A percentile compares a stretch with the other conserved stretches of the same genome.
These are phyloP conservation scores for Diversispora epigaea DNA, from an alignment of 192 early-diverging fungal species.

Conservation along the genomic window DNA sequence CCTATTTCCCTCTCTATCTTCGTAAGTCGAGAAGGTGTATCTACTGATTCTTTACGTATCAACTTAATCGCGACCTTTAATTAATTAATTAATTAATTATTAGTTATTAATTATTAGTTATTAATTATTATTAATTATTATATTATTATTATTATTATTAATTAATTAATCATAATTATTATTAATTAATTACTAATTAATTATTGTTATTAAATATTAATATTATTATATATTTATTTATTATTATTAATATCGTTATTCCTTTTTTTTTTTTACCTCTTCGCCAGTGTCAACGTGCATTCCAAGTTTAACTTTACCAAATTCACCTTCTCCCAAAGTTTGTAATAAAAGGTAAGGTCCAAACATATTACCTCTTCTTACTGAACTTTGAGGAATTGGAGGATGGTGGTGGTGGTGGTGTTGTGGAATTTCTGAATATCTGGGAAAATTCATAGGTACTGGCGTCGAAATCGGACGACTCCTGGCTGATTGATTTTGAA, in stretches of 20 bases:
- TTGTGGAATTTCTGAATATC: slow-evolving; percentile 17
- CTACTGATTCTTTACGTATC: slow-evolving; percentile 89
- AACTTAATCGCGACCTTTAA: slow-evolving; percentile 90
- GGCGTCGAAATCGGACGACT: slow-evolving; percentile 25
- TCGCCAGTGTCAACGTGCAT: slow-evolving; percentile 74
- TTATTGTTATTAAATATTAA: too few relatives aligned
- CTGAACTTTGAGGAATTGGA: slow-evolving; percentile 28
- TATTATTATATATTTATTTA: too few relatives aligned
- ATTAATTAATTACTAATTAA: too few relatives aligned
- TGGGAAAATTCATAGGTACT: slow-evolving; percentile 22
- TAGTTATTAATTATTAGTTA: too few relatives aligned
- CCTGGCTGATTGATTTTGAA: slow-evolving; percentile 25
- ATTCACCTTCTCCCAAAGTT: slow-evolving; percentile 96
- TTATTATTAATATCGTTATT: too few relatives aligned
- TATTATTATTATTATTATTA: too few relatives aligned
- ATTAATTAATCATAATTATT: too few relatives aligned
- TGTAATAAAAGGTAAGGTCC: slow-evolving; percentile 93
- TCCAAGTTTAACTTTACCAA: slow-evolving; percentile 96
- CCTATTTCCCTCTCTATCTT: slow-evolving; percentile 96
- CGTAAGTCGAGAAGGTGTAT: slow-evolving; percentile 74
- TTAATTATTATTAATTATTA: too few relatives aligned
- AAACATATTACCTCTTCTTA: slow-evolving; percentile 64
- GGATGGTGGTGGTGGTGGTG: not conserved
- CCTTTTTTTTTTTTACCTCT: slow-evolving; percentile 48
- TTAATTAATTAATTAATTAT: not conserved